Evolutionary conservation across 2,329 filamentous ascomycete genomes (phyloP), one percentile per base, ranked within the genome.

Genomic region (Trematosphaeria pertusa): DNA sequence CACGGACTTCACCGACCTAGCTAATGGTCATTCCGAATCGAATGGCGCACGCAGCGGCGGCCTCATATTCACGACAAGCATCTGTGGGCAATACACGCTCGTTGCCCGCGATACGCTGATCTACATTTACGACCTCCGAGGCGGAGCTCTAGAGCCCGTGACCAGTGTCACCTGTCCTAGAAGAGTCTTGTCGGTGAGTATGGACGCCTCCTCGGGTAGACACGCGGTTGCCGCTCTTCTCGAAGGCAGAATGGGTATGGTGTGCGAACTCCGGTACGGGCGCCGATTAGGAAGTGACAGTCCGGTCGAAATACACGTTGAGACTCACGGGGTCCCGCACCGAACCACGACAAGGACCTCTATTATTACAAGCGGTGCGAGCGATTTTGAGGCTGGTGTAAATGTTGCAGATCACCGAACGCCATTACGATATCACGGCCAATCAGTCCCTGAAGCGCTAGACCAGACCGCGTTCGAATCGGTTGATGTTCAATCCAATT

Each of bases 181-280:
- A 12, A 72, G 78, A 34, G 79, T 87, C 2, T 62, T 88, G 5
- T 77, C 79, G 3, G 81, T 83, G 56, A 82, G 81, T 51, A 85
- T 88, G 77, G 83, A 87, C 62, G 82, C 81, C 0, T 84, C 80
- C 4, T 78, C 75, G 2, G 72, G 79, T 7, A 75, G 77, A 33
- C 76, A 81, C 54, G 76, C 82, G 5, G 72, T 87, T 40, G 84
- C 83, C 12, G 78, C 82, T 21, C 70, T 88, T 7, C 72, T 87
- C 36, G 78, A 83, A 50, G 82, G 81, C 5, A 78, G 85, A 2
- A 75, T 82, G 61, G 85, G 83, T 3, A 76, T 87, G 62, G 76
- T 87, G 1, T 86, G 79, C 56, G 81, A 87, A 37, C 57, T 70
- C 12, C 54, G 43, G 10, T 57, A 52, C 17, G 53, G 53, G 21